A percentile compares a stretch with the other conserved stretches of the same genome.
These are phyloP conservation scores for Simplicillium sp. DNA, from an alignment of 2,329 filamentous ascomycete species.

Conservation along the genomic window DNA sequence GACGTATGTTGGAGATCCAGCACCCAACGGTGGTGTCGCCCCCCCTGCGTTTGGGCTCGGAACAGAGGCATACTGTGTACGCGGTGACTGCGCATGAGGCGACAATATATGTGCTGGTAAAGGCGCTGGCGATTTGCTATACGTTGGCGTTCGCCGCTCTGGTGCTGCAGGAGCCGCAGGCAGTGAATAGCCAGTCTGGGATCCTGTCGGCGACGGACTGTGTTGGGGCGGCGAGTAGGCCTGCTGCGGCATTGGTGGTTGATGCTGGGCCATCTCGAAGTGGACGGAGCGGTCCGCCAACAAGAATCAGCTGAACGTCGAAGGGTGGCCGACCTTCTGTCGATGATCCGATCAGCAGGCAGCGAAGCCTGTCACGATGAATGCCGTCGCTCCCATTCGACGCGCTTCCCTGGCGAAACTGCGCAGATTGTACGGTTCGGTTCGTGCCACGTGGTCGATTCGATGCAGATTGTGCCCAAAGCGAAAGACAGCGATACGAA, in stretches of 20 bases:
- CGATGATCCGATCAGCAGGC: slow-evolving; percentile 30
- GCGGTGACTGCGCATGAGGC: slow-evolving; percentile 6
- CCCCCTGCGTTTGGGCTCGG: slow-evolving; percentile 33
- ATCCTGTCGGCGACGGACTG: slow-evolving; percentile 50
- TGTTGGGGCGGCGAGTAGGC: slow-evolving; percentile 55
- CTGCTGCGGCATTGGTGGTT: slow-evolving; percentile 40
- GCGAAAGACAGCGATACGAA: background rate
- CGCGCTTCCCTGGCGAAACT: slow-evolving; percentile 11
- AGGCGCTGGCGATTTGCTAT: slow-evolving; percentile 58
- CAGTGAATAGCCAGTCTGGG: slow-evolving; percentile 43
- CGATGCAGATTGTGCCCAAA: background rate
- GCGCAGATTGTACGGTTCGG: background rate
- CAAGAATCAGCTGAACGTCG: slow-evolving; percentile 2
- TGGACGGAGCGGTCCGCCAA: slow-evolving; percentile 3
- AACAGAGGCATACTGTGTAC: slow-evolving; percentile 23
- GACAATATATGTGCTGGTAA: slow-evolving; percentile 50
- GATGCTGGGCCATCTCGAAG: slow-evolving; percentile 48
- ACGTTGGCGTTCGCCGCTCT: slow-evolving; percentile 53
- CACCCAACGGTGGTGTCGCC: slow-evolving; percentile 28
- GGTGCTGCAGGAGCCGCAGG: slow-evolving; percentile 35
- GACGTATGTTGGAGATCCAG: slow-evolving; percentile 25
- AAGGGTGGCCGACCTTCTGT: slow-evolving; percentile 6
- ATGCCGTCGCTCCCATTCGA: slow-evolving; percentile 38
- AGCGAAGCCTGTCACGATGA: slow-evolving; percentile 38
- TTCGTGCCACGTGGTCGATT: background rate